Evolutionary conservation across 352 stramenopile species (phyloP).

Genomic region (Pythium phragmiticola): DNA sequence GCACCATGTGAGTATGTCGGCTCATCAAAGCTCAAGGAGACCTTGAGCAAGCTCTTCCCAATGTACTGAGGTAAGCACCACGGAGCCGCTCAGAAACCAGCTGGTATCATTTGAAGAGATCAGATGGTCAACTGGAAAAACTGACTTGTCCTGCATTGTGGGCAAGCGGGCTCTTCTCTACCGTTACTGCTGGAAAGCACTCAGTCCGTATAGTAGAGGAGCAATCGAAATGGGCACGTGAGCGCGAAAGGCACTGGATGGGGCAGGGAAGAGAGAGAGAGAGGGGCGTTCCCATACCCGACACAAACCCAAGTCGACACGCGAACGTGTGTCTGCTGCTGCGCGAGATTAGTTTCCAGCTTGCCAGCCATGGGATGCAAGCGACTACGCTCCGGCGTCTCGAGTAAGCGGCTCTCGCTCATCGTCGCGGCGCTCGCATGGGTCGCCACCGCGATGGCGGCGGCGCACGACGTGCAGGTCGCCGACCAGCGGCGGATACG

Average conservation of each 20-base stretch:
- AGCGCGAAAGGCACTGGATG: too few relatives aligned
- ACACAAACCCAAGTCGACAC: neutral
- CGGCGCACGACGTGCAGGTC: neutral
- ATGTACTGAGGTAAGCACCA: too few relatives aligned
- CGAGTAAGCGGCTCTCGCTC: conserved; percentile 5
- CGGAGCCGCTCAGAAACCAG: neutral
- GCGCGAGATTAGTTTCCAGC: neutral
- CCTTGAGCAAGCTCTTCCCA: too few relatives aligned
- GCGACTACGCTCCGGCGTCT: conserved; percentile 9
- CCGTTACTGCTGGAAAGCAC: neutral
- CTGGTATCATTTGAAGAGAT: conserved; percentile 3
- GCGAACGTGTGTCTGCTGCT: neutral
- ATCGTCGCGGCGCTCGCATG: conserved; percentile 4
- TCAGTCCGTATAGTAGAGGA: neutral
- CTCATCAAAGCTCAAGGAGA: too few relatives aligned
- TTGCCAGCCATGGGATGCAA: conserved; percentile 14
- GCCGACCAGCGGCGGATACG: conserved; percentile 1
- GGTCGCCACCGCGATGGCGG: neutral
- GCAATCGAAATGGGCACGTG: neutral
- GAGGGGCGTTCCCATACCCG: neutral
- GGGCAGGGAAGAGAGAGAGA: too few relatives aligned
- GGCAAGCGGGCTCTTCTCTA: neutral
- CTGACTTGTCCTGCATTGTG: conserved; percentile 4
- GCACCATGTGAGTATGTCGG: too few relatives aligned
- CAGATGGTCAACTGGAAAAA: conserved; percentile 14